Conservation (phyloP, 352 stramenopile genomes). For the Pilasporangium apinafurcum region DNA sequence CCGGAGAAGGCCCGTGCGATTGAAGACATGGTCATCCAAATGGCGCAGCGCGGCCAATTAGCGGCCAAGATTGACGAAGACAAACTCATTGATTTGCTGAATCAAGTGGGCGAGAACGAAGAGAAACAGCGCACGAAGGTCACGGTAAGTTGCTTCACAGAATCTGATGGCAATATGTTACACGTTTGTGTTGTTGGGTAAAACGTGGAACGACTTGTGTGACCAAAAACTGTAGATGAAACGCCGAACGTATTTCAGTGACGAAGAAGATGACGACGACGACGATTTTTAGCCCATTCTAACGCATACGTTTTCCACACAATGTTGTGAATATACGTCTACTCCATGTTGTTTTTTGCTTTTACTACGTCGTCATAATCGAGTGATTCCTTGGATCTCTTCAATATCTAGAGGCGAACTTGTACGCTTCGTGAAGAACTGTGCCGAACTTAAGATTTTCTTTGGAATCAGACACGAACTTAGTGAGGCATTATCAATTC, state of each 20-base stretch:
- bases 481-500: no score
- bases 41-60: slow-evolving; percentile 81
- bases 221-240: slow-evolving; percentile 51
- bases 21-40: slow-evolving; percentile 83
- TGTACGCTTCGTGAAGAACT: no score
- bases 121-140: slow-evolving; percentile 87
- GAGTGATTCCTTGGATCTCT: no score
- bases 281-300: slow-evolving; percentile 63
- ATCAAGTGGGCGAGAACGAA: slow-evolving; percentile 66
- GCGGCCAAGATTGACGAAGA: slow-evolving; percentile 77
- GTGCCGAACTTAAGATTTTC: no score
- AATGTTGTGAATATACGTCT: no score
- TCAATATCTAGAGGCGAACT: no score
- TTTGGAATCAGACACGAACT: no score
- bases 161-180: not conserved
- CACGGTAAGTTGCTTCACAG: slow-evolving; percentile 41
- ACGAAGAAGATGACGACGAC: slow-evolving; percentile 83
- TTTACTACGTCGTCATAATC: no score
- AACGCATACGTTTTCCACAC: no score
- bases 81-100: slow-evolving; percentile 81
- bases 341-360: no score
- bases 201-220: not conserved
- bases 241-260: slow-evolving; percentile 83
- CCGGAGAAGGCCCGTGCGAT: slow-evolving; percentile 80
- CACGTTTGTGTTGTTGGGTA: not conserved